Base-by-base conservation (phyloP, 805 yeast species). In the Hanseniaspora nectarophila region DNA sequence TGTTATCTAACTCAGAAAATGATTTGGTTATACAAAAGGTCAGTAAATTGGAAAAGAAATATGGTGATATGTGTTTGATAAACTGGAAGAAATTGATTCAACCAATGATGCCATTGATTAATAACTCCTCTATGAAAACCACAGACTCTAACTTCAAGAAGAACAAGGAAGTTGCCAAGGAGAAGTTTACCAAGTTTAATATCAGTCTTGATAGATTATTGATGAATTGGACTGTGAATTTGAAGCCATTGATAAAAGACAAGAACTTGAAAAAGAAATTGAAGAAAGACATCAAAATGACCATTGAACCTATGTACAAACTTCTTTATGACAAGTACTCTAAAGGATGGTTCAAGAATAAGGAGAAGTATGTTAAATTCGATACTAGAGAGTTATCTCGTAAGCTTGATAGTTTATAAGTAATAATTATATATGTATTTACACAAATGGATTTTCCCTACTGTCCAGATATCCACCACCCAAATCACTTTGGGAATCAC, bases 41-140 rank as follows among this genome's bases (percentile, higher is more conserved):
- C 5, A 82, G 76, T 43, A 77, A 78, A 58, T 65, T 92, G 58
- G 80, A 81, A 60, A 87, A 84, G 62, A 71, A 89, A 56, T 86
- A 82, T 43, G 67, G 84, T 59, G 83, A 81, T 59, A 69, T 79
- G 59, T 85, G 87, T 62, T 73, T 87, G 69, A 61, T 75, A 45
- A 82, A 77, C 57, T 90, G 97, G 97, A 82, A 83, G 57, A 73
- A 73, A 54, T 79, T 85, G 23, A 87, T 95, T 3, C 73, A 85
- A 21, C 74, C 77, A 49, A 51, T 51, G 29, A 51, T 51, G 46
- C 43, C 51, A 2, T 35, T 51, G 33, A 29, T 32, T 10, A 45
- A 46, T 12, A 51, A 39, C 24, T 31, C 44, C 12, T 95, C 84
- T 59, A 83, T 95, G 1, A 79, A 82, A 13, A 79, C 79, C 29